phyloP scores from a whole-genome alignment of 257 asterid species.

The Coffea canephora region DNA sequence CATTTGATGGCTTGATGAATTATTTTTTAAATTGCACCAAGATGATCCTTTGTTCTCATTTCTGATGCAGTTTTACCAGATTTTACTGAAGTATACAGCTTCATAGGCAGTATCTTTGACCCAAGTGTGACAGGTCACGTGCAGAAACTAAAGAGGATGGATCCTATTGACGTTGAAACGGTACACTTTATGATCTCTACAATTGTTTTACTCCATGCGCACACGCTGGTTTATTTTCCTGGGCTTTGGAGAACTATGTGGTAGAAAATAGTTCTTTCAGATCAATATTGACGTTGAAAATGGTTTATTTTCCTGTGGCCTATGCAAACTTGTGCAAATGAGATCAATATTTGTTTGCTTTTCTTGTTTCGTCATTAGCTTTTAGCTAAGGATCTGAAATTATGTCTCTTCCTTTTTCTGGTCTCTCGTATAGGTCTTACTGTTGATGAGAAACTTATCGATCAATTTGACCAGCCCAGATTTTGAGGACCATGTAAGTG shows the following conservation, averaged over 20 bases:
- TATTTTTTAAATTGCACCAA: not conserved
- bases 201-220: constrained; percentile 3
- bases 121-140: constrained; percentile 71
- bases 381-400: not conserved
- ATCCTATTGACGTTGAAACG: constrained; percentile 89
- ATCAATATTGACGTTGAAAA: too few species aligned
- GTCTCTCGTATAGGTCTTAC: constrained; percentile 50
- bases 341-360: not conserved
- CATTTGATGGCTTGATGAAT: not conserved
- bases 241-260: not conserved
- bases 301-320: not conserved
- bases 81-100: constrained; percentile 83
- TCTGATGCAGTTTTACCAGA: constrained; percentile 83
- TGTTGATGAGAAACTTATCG: constrained; percentile 87
- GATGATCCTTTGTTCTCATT: not conserved
- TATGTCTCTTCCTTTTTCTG: constrained; percentile 7
- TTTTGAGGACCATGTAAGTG: constrained; percentile 89
- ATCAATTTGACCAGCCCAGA: constrained; percentile 81
- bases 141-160: constrained; percentile 84
- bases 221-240: constrained; percentile 3
- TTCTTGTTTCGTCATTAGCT: not conserved
- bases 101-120: constrained; percentile 92
- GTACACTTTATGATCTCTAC: constrained; percentile 50
- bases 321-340: not conserved
- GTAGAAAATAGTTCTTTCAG: not conserved